Conservation (phyloP, 306 rosid species). For the Benincasa hispida region DNA sequence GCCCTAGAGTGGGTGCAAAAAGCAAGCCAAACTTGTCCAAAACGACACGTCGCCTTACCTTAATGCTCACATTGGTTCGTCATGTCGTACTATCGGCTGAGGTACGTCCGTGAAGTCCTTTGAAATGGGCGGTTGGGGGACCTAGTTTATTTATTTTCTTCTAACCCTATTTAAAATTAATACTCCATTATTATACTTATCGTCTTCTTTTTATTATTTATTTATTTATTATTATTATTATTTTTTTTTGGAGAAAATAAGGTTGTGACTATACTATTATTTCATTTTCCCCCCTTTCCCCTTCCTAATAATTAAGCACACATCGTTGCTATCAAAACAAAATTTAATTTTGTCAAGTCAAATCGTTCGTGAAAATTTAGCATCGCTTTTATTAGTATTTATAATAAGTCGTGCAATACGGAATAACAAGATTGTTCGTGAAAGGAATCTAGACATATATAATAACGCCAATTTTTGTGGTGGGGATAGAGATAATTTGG, state of each 20-base stretch:
- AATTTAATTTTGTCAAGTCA: neutral
- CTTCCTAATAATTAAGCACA: neutral
- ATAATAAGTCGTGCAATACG: neutral
- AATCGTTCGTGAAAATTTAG: neutral
- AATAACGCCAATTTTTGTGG: neutral
- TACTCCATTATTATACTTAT: neutral
- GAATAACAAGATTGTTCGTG: neutral
- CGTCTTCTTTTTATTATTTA: neutral
- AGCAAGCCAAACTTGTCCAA: neutral
- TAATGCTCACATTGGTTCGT: neutral
- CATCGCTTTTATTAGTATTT: neutral
- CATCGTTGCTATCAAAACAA: neutral
- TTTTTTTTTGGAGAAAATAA: neutral
- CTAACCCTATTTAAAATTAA: neutral
- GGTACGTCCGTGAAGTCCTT: conserved; percentile 6
- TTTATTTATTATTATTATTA: too few species aligned
- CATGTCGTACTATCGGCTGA: neutral
- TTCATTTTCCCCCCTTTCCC: neutral
- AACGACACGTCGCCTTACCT: conserved; percentile 3
- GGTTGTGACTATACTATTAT: neutral
- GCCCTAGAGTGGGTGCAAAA: conserved; percentile 5
- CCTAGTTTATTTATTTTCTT: neutral
- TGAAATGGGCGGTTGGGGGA: neutral
- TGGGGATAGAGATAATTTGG: neutral
- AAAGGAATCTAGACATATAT: neutral